These are phyloP conservation scores for Phlyctochytrium planicorne DNA, from an alignment of 192 early-diverging fungal species.

Conservation along the genomic window DNA sequence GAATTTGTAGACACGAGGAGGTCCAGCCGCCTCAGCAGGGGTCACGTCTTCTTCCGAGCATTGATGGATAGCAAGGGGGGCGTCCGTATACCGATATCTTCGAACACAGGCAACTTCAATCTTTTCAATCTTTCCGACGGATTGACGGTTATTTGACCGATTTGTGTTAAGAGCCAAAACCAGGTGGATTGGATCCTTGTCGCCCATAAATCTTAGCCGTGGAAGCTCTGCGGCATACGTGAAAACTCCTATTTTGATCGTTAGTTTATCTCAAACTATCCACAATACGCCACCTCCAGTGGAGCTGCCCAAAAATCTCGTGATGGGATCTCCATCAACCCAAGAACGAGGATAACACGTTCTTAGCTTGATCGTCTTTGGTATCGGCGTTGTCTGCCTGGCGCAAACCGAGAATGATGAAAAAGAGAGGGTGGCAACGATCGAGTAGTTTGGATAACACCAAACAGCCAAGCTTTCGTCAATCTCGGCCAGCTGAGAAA, in stretches of 20 bases:
- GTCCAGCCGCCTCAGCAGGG: neutral
- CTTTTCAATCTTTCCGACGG: neutral
- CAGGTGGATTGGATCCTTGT: neutral
- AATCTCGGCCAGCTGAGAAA: neutral
- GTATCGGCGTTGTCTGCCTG: neutral
- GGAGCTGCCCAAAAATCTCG: neutral
- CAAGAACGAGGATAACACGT: neutral
- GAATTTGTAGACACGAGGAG: neutral
- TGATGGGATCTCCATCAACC: neutral
- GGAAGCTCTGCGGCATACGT: conserved; percentile 4
- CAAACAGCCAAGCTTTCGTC: neutral
- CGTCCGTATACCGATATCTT: neutral
- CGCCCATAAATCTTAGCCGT: neutral
- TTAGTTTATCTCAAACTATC: neutral
- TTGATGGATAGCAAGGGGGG: neutral
- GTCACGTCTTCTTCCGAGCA: neutral
- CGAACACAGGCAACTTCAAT: neutral
- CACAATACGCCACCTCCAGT: neutral
- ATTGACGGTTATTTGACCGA: neutral
- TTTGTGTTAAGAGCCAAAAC: neutral
- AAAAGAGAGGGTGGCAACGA: neutral
- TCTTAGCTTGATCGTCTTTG: neutral
- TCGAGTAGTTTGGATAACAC: neutral
- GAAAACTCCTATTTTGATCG: neutral
- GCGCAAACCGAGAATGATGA: neutral